A percentile compares a stretch with the other conserved stretches of the same genome.
Conservation (phyloP, 106 monocot genomes). For the Dendrobium officinale region DNA sequence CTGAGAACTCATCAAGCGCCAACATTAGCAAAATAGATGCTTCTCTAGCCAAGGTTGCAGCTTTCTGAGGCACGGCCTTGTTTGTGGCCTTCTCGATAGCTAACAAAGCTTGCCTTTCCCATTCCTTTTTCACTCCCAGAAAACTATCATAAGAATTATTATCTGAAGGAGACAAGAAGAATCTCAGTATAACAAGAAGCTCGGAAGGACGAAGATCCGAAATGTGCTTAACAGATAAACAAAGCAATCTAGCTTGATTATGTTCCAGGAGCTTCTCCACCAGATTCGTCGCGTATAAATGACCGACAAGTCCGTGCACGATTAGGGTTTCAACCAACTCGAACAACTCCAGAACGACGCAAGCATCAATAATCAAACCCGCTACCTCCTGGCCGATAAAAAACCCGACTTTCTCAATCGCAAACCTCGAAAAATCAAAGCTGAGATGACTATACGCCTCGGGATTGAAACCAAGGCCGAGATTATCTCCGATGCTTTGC, state of each 20-base stretch:
- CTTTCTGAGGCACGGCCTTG: constrained; percentile 25
- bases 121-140: constrained; percentile 48
- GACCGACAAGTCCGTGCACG: constrained; percentile 12
- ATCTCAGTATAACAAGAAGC: constrained; percentile 29
- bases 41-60: constrained; percentile 25
- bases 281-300: constrained; percentile 23
- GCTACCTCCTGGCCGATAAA: constrained; percentile 26
- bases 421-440: constrained; percentile 5
- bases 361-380: constrained; percentile 25
- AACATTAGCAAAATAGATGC: constrained; percentile 70
- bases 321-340: constrained; percentile 39
- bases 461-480: neutral
- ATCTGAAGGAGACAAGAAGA: constrained; percentile 49
- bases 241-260: constrained; percentile 40
- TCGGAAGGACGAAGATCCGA: constrained; percentile 40
- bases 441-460: neutral
- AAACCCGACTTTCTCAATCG: constrained; percentile 22
- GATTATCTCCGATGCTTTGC: neutral
- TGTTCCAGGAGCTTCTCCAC: constrained; percentile 48
- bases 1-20: constrained; percentile 64
- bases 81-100: constrained; percentile 49
- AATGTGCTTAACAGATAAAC: constrained; percentile 30
- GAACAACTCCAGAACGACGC: constrained; percentile 38
- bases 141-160: constrained; percentile 31
- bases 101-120: constrained; percentile 53